phyloP scores from a whole-genome alignment of 129 eudicot genomes.

The Ambrosia artemisiifolia region DNA sequence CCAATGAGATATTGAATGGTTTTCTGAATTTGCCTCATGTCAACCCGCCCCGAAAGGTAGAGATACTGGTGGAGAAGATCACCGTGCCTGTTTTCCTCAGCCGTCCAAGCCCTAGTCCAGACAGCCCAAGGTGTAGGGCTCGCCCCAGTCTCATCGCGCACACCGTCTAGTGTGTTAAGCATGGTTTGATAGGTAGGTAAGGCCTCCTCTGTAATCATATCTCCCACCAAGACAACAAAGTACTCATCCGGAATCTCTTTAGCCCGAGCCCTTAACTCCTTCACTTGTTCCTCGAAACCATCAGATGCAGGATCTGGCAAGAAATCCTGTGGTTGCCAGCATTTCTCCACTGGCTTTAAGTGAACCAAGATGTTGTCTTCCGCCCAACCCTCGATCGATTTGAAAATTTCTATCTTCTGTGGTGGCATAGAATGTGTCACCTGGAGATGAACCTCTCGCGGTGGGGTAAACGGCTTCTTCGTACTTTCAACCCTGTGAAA shows the following conservation, averaged over 20 bases:
- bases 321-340: slow-evolving; percentile 94
- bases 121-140: slow-evolving; percentile 88
- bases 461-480: slow-evolving; percentile 65
- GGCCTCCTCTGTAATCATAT: slow-evolving; percentile 94
- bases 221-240: slow-evolving; percentile 78
- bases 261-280: slow-evolving; percentile 69
- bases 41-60: slow-evolving; percentile 76
- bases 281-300: slow-evolving; percentile 70
- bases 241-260: slow-evolving; percentile 85
- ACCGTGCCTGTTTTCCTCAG: slow-evolving; percentile 97
- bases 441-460: slow-evolving; percentile 76
- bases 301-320: slow-evolving; percentile 86
- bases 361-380: slow-evolving; percentile 56
- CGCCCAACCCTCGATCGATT: slow-evolving; percentile 78
- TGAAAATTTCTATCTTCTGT: slow-evolving; percentile 76
- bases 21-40: slow-evolving; percentile 81
- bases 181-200: slow-evolving; percentile 91
- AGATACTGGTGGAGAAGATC: slow-evolving; percentile 87
- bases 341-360: slow-evolving; percentile 79
- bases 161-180: slow-evolving; percentile 90
- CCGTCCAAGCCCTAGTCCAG: slow-evolving; percentile 98
- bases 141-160: slow-evolving; percentile 91
- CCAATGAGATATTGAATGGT: slow-evolving; percentile 91
- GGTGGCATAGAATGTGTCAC: slow-evolving; percentile 91
- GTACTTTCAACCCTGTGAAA: slow-evolving; percentile 51